Base-by-base conservation (phyloP, 495 filamentous ascomycete genomes). In the Daldinia vernicosa region DNA sequence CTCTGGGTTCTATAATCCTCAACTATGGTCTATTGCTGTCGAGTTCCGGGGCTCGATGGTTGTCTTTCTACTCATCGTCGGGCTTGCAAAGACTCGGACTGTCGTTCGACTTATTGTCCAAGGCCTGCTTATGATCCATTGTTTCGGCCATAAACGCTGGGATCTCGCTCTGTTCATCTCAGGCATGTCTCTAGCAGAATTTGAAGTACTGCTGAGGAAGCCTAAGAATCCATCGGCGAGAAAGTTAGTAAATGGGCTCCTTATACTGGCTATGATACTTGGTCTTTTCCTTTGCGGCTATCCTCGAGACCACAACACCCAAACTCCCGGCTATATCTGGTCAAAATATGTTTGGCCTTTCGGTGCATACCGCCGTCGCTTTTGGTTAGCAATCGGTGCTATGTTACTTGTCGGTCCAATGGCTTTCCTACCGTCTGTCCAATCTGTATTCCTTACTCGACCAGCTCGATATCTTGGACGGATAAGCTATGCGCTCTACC, bases 401-500 rank as follows among this genome's bases (percentile, higher is more conserved):
- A 77, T 84, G 30, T 58, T 88, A 26, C 81, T 87, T 60, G 84
- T 87, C 26, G 80, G 81, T 40, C 79, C 81, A 43, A 82, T 87
- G 75, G 84, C 82, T 39, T 84, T 84, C 63, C 79, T 83, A 24
- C 80, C 80, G 3, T 78, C 80, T 8, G 79, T 86, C 59, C 85
- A 87, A 61, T 79, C 78, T 47, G 59, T 86, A 22, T 87, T 88
- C 78, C 81, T 79, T 17, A 84, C 85, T 59, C 78, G 79, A 2
- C 68, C 85, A 1, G 84, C 84, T 8, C 85, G 84, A 57, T 89
- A 88, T 63, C 80, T 89, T 9, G 86, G 85, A 51, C 82, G 84
- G 51, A 86, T 89, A 56, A 87, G 84, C 12, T 89, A 82, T 66
- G 81, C 84, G 6, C 85, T 89, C 40, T 89, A 89, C 50, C 81